Base-by-base conservation (phyloP, 495 filamentous ascomycete genomes). In the Pyrenula massariospora region DNA sequence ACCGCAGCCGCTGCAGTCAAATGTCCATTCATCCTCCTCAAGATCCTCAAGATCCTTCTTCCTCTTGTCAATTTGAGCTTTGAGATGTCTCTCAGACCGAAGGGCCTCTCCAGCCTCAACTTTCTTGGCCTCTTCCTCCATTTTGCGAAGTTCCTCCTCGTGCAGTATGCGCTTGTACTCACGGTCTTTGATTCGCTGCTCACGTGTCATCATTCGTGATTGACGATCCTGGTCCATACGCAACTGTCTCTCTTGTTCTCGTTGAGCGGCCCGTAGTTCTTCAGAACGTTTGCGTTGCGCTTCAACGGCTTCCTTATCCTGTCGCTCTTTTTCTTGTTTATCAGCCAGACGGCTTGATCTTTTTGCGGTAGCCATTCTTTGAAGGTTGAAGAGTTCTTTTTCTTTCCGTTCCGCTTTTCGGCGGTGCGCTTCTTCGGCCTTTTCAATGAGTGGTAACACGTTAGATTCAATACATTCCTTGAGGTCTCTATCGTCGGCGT, bases 301-400 rank as follows among this genome's bases (percentile, higher is more conserved):
- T 60, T 91, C 87, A 2, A 70, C 75, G 48, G 78, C 77, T 55
- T 86, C 85, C 56, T 88, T 85, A 22, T 89, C 84, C 55, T 83
- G 68, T 60, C 84, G 83, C 58, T 89, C 88, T 55, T 83, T 86
- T 66, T 95, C 87, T 24, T 81, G 70, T 69, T 90, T 95, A 54
- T 79, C 77, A 31, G 89, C 89, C 53, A 97, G 77, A 53, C 93
- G 83, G 60, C 88, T 92, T 0, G 93, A 96, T 56, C 93, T 76
- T 72, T 98, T 98, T 0, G 93, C 92, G 48, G 86, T 86, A n/a
- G 89, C 91, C 59, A 97, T 75, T 62, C 91, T 87, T 65, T 92
- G 82, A 60, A 92, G 65, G 60, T 83, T 88, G 54, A 87, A 70
- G 25, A 94, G 65, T 62, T 96, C 91, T 65, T 87, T 90, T 66